These are phyloP conservation scores for Chrysanthemum makinoi DNA, from an alignment of 129 eudicot genomes.

Conservation along the genomic window DNA sequence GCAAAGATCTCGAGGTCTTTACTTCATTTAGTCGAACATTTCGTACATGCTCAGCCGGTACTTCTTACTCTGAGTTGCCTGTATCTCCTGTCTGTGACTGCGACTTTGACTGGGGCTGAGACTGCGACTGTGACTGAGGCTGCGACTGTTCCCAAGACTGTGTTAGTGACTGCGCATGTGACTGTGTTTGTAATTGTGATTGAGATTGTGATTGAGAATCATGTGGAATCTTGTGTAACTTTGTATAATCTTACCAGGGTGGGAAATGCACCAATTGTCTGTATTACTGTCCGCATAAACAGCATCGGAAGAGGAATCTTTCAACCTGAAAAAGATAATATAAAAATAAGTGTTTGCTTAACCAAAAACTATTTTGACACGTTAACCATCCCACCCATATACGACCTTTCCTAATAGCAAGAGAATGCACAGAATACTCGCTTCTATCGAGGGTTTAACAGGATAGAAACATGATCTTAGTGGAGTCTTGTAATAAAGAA, in stretches of 20 bases:
- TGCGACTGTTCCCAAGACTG: slow-evolving; percentile 45
- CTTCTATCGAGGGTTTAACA: no score
- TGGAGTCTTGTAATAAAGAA: no score
- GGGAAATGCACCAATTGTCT: slow-evolving; percentile 92
- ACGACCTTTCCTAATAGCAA: no score
- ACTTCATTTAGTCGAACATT: no score
- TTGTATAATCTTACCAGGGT: slow-evolving; percentile 54
- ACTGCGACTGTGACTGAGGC: slow-evolving; percentile 42
- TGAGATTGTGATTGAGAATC: slow-evolving; percentile 53
- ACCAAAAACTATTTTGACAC: not conserved
- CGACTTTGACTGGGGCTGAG: slow-evolving; percentile 40
- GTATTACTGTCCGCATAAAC: slow-evolving; percentile 96
- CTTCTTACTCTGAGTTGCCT: no score
- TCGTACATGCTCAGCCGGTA: no score
- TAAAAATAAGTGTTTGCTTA: not conserved
- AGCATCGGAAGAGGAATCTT: slow-evolving; percentile 93
- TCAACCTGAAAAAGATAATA: slow-evolving; percentile 66
- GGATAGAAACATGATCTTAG: no score
- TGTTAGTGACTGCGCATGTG: slow-evolving; percentile 43
- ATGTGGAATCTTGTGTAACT: slow-evolving; percentile 61
- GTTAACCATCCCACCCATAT: not conserved
- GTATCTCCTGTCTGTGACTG: no score
- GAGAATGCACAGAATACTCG: no score
- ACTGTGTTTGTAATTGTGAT: slow-evolving; percentile 41
- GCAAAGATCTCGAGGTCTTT: no score